A percentile compares a stretch with the other conserved stretches of the same genome.
phyloP scores from a whole-genome alignment of 306 rosid genomes.

The Datisca glomerata region DNA sequence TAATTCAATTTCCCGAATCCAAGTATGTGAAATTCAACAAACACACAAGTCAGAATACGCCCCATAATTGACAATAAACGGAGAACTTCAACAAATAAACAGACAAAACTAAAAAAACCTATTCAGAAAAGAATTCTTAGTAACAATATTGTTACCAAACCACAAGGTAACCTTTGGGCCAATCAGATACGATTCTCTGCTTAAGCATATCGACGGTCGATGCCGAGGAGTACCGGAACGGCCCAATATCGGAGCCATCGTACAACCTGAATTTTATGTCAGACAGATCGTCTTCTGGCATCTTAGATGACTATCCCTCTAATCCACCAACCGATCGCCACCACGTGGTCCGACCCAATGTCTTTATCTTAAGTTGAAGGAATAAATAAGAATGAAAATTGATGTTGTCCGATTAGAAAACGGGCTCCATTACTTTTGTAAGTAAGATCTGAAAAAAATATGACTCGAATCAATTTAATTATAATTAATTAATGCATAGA shows the following conservation, averaged over 20 bases:
- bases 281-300: conserved; percentile 84
- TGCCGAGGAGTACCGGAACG: conserved; percentile 69
- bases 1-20: too few relatives aligned
- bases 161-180: conserved; percentile 66
- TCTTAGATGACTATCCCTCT: conserved; percentile 24
- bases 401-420: too few relatives aligned
- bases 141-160: too few relatives aligned
- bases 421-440: too few relatives aligned
- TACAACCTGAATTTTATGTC: conserved; percentile 75
- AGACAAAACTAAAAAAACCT: conserved; percentile 1
- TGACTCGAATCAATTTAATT: too few relatives aligned
- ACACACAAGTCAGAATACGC: too few relatives aligned
- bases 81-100: conserved; percentile 4
- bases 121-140: conserved; percentile 4
- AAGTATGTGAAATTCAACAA: too few relatives aligned
- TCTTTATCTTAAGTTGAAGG: background rate
- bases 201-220: conserved; percentile 81
- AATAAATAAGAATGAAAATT: too few relatives aligned
- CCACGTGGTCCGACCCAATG: conserved; percentile 1
- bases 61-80: too few relatives aligned
- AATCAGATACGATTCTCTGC: conserved; percentile 82
- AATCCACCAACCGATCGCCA: conserved; percentile 10
- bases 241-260: conserved; percentile 83
- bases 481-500: too few relatives aligned
- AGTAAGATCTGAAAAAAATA: too few relatives aligned